phyloP scores from a whole-genome alignment of 2,329 filamentous ascomycete species.

The Fusarium neocosmosporiellum region DNA sequence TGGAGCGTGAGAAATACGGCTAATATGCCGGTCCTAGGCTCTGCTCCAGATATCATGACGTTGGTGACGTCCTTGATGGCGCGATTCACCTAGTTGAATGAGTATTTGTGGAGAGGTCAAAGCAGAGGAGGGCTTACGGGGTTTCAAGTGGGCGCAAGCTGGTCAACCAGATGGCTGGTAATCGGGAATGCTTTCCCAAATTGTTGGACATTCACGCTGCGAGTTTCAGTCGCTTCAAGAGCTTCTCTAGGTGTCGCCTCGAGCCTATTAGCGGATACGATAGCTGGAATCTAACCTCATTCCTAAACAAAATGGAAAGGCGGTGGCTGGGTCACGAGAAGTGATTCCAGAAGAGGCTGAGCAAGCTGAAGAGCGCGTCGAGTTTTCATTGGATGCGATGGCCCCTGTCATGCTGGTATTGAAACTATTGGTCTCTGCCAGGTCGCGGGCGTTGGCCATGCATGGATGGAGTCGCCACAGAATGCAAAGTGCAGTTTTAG shows the following conservation, averaged over 20 bases:
- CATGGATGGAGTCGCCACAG: background rate
- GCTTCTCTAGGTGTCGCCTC: background rate
- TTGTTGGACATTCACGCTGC: background rate
- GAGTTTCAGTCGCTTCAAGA: background rate
- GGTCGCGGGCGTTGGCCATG: background rate
- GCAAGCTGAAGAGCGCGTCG: background rate
- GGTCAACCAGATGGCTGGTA: background rate
- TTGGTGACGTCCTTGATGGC: background rate
- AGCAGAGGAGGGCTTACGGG: background rate
- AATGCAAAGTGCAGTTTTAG: background rate
- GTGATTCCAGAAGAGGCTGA: background rate
- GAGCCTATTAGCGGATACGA: background rate
- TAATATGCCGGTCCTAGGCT: background rate
- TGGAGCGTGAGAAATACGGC: background rate
- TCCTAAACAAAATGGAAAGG: background rate
- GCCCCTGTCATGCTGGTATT: background rate
- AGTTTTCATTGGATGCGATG: background rate
- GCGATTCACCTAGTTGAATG: background rate
- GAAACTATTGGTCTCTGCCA: background rate
- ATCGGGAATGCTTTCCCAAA: too few species aligned
- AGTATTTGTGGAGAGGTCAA: background rate
- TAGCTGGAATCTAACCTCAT: background rate
- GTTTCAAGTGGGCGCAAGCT: background rate
- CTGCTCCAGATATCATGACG: background rate
- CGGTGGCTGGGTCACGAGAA: background rate